phyloP scores from a whole-genome alignment of 2,329 filamentous ascomycete genomes.

The Chrysoporthe austroafricana region DNA sequence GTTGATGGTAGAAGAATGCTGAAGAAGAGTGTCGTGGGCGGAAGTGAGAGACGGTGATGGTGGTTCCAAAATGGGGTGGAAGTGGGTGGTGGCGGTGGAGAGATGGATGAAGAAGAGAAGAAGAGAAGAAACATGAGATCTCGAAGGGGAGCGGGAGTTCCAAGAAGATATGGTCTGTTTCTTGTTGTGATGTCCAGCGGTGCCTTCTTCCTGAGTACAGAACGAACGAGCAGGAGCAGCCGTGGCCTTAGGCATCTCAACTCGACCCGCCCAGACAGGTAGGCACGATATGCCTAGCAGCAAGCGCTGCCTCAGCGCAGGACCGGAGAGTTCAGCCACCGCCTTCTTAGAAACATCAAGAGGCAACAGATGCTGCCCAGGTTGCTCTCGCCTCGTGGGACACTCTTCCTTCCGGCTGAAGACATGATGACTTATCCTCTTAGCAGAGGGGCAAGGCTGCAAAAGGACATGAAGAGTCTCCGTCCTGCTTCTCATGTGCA shows the following conservation, averaged over 20 bases:
- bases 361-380: background rate
- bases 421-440: background rate
- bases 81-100: slow-evolving; percentile 5
- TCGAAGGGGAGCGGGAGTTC: background rate
- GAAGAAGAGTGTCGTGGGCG: background rate
- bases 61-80: slow-evolving; percentile 9
- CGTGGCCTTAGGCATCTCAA: background rate
- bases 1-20: background rate
- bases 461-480: background rate
- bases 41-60: background rate
- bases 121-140: background rate
- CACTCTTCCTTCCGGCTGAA: background rate
- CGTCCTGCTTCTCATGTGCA: no score
- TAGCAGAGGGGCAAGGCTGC: background rate
- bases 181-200: background rate
- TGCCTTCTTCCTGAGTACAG: background rate
- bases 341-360: background rate
- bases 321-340: background rate
- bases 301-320: no score
- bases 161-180: background rate
- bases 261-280: background rate
- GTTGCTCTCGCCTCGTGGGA: background rate
- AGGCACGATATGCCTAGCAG: background rate
- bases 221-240: background rate
- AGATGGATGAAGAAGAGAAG: background rate